Conservation (phyloP, 768 basidiomycete species). For the Glaciozyma antarctica region DNA sequence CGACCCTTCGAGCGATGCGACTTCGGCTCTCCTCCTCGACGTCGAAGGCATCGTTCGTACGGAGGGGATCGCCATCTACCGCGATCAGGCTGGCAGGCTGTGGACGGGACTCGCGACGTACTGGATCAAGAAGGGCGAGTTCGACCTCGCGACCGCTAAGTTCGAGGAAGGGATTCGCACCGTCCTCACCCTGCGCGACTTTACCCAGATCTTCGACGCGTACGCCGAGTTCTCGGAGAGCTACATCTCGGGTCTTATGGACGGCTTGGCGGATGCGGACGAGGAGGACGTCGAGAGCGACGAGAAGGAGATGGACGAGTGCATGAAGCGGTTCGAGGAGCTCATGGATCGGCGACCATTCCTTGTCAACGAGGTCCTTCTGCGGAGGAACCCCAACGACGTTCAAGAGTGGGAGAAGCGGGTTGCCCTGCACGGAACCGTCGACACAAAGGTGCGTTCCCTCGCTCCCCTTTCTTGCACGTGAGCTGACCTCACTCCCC, state of each 20-base stretch:
- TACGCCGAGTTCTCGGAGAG: constrained; percentile 91
- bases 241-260: constrained; percentile 81
- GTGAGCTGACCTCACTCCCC: neutral
- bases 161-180: constrained; percentile 77
- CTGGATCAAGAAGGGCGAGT: constrained; percentile 95
- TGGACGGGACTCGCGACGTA: constrained; percentile 96
- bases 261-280: constrained; percentile 69
- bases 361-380: constrained; percentile 86
- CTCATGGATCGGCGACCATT: constrained; percentile 92
- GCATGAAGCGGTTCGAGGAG: constrained; percentile 87
- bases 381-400: constrained; percentile 89
- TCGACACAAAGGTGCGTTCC: constrained; percentile 71
- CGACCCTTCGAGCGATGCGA: constrained; percentile 75
- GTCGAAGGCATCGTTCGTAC: constrained; percentile 73
- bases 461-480: neutral
- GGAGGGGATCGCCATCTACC: constrained; percentile 81
- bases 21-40: constrained; percentile 60
- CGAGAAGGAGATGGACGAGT: constrained; percentile 73
- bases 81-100: constrained; percentile 89
- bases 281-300: constrained; percentile 58
- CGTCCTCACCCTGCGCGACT: constrained; percentile 89
- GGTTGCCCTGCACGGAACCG: constrained; percentile 71
- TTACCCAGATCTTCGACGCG: constrained; percentile 94
- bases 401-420: constrained; percentile 99
- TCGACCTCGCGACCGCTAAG: constrained; percentile 52